phyloP scores from a whole-genome alignment of 116 monocot species.

The Zostera marina region DNA sequence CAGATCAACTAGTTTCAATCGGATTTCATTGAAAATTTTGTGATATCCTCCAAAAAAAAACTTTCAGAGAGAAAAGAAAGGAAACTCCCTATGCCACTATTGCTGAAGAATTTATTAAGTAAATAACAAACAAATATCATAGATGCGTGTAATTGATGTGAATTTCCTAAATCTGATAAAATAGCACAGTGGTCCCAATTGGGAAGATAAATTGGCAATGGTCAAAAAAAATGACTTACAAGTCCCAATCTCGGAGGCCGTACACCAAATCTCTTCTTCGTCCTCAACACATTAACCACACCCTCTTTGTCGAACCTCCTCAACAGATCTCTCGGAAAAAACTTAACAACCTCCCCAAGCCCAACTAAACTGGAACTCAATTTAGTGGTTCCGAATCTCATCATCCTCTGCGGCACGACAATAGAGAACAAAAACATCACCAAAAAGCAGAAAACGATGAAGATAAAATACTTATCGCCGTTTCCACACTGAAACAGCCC shows the following conservation, averaged over 20 bases:
- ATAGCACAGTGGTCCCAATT: too few relatives aligned
- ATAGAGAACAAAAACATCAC: not conserved
- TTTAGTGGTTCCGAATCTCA: not conserved
- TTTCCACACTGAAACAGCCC: not conserved
- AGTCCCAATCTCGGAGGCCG: constrained; percentile 20
- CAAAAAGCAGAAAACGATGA: not conserved
- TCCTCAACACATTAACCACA: constrained; percentile 11
- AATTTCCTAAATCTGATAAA: too few relatives aligned
- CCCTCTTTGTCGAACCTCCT: constrained; percentile 13
- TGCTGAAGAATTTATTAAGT: too few relatives aligned
- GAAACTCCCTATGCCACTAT: too few relatives aligned
- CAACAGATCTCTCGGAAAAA: constrained; percentile 14
- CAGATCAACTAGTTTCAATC: too few relatives aligned
- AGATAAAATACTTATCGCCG: constrained; percentile 1
- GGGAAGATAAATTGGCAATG: too few relatives aligned
- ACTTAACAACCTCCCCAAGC: constrained; percentile 7
- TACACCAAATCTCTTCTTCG: constrained; percentile 5
- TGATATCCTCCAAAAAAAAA: too few relatives aligned
- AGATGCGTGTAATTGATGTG: too few relatives aligned
- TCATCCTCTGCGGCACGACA: constrained; percentile 3
- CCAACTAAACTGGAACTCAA: not conserved
- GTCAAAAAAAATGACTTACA: constrained; percentile 6
- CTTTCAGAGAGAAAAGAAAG: too few relatives aligned
- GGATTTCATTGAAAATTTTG: too few relatives aligned
- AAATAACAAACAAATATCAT: too few relatives aligned